Evolutionary conservation across 768 basidiomycete genomes (phyloP).

Genomic region (Xanthoconium stramineum): DNA sequence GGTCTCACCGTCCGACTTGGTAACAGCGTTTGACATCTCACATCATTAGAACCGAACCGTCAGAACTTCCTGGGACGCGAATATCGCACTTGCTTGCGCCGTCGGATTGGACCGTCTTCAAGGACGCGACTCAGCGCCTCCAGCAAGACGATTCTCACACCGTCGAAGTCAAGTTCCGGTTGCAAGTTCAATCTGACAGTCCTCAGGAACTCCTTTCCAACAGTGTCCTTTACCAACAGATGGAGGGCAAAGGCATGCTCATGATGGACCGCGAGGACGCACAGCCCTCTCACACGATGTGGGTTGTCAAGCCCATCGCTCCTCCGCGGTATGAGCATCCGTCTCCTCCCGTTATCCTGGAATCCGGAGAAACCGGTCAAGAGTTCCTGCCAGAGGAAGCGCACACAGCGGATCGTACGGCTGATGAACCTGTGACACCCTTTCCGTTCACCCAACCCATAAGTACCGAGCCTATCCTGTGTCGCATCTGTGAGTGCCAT

Average conservation of each 20-base stretch:
- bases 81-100: slow-evolving; percentile 81
- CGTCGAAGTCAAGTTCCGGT: slow-evolving; percentile 85
- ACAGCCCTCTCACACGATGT: slow-evolving; percentile 93
- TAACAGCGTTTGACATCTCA: slow-evolving; percentile 13
- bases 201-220: slow-evolving; percentile 54
- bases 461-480: slow-evolving; percentile 80
- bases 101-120: slow-evolving; percentile 78
- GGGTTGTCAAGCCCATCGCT: slow-evolving; percentile 86
- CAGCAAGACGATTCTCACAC: slow-evolving; percentile 92
- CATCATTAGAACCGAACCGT: slow-evolving; percentile 69
- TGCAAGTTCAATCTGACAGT: slow-evolving; percentile 65
- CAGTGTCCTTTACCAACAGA: slow-evolving; percentile 64
- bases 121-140: slow-evolving; percentile 79
- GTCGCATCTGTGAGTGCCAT: slow-evolving; percentile 95
- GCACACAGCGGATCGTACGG: slow-evolving; percentile 36
- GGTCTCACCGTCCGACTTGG: slow-evolving; percentile 25
- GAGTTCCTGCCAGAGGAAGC: slow-evolving; percentile 35
- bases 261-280: slow-evolving; percentile 92
- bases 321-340: slow-evolving; percentile 67
- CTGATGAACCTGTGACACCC: slow-evolving; percentile 53
- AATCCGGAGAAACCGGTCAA: slow-evolving; percentile 41
- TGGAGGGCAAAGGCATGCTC: slow-evolving; percentile 99
- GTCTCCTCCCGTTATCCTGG: slow-evolving; percentile 57
- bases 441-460: slow-evolving; percentile 79
- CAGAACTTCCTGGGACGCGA: slow-evolving; percentile 70